Percentiles rank a stretch among this genome's conserved stretches.
These are phyloP conservation scores for Cyclostephanos invisitatus DNA, from an alignment of 108 stramenopile genomes.

Conservation along the genomic window DNA sequence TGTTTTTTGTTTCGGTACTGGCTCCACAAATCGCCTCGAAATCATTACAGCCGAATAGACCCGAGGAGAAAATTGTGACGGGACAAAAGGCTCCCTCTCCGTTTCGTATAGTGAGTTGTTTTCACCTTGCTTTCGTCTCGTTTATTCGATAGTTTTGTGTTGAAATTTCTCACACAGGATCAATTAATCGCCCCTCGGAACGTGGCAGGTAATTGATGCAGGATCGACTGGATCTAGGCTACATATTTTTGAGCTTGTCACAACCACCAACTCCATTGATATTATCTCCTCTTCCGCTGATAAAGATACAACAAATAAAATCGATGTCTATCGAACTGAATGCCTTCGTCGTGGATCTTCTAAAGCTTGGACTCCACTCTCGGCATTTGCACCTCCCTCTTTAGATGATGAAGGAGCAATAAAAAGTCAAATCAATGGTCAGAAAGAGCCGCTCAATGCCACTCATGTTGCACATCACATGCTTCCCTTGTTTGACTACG, in stretches of 20 bases:
- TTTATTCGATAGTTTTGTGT: neutral
- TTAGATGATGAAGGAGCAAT: conserved; percentile 32
- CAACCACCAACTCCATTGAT: conserved; percentile 1
- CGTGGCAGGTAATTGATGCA: conserved; percentile 78
- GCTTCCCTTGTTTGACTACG: conserved; percentile 81
- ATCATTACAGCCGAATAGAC: neutral
- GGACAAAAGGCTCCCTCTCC: conserved; percentile 23
- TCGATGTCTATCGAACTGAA: conserved; percentile 22
- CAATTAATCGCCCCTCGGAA: neutral
- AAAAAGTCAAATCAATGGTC: conserved; percentile 19
- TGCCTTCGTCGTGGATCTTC: conserved; percentile 75
- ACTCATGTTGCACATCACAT: conserved; percentile 72
- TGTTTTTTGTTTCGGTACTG: neutral
- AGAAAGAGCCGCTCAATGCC: conserved; percentile 34
- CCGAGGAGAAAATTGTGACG: neutral
- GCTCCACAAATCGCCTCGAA: conserved; percentile 1
- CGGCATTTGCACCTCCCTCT: conserved; percentile 60
- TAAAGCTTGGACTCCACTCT: conserved; percentile 74
- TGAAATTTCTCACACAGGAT: neutral
- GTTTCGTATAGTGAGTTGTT: conserved; percentile 48
- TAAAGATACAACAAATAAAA: conserved; percentile 17
- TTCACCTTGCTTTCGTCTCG: neutral
- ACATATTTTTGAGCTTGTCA: conserved; percentile 81
- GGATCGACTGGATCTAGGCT: conserved; percentile 89
- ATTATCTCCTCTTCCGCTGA: conserved; percentile 3